These are phyloP conservation scores for Bothriochloa decipiens DNA, from an alignment of 176 grass and related monocot genomes.

Conservation along the genomic window DNA sequence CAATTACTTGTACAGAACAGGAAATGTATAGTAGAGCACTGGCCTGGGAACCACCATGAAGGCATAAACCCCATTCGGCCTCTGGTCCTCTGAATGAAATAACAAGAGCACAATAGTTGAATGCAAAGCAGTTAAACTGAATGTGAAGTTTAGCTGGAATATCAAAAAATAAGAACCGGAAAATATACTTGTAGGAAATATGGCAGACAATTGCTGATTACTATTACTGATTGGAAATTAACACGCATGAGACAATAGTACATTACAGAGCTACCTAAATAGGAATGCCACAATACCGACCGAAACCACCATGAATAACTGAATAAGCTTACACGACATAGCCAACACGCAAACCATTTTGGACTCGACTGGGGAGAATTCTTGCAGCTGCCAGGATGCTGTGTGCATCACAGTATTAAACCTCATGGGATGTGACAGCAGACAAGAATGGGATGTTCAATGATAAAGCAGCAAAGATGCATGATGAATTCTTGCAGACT, in stretches of 20 bases:
- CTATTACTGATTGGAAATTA: constrained; percentile 58
- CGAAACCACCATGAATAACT: constrained; percentile 56
- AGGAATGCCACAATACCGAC: constrained; percentile 56
- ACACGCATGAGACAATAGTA: constrained; percentile 49
- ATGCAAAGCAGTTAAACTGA: neutral
- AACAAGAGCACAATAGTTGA: neutral
- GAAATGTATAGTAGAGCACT: neutral
- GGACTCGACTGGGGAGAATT: constrained; percentile 46
- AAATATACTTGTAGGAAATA: constrained; percentile 24
- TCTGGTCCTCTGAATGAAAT: neutral
- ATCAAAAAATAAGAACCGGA: neutral
- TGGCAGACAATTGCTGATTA: constrained; percentile 56
- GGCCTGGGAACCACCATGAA: constrained; percentile 1
- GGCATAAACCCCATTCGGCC: neutral
- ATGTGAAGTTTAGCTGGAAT: neutral
- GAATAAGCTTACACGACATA: constrained; percentile 65
- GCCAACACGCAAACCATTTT: constrained; percentile 65
- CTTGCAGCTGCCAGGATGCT: constrained; percentile 62
- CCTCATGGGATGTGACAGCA: constrained; percentile 36
- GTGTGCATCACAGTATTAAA: constrained; percentile 42
- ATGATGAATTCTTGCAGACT: constrained; percentile 32
- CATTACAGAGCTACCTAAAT: constrained; percentile 68
- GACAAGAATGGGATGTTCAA: constrained; percentile 54
- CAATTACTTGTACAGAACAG: neutral
- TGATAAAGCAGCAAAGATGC: constrained; percentile 40